phyloP scores from a whole-genome alignment of 2,329 filamentous ascomycete species.

The Fusarium oxysporum region DNA sequence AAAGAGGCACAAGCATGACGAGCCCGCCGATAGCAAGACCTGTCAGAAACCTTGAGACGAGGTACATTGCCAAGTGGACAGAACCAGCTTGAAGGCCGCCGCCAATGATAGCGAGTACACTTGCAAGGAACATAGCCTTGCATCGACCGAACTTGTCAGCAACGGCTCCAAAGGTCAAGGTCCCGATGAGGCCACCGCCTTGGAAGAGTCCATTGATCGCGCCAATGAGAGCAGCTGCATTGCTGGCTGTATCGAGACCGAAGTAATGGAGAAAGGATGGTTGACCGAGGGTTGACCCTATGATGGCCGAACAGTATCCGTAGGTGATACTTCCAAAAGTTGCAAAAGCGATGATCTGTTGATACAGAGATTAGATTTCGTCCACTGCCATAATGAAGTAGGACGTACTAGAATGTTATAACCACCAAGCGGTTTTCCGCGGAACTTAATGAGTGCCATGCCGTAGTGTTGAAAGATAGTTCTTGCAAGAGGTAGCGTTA shows the following conservation, averaged over 20 bases:
- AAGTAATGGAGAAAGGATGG: conserved; percentile 1
- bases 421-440: neutral
- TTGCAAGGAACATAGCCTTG: neutral
- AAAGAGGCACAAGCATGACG: neutral
- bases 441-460: neutral
- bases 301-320: conserved; percentile 1
- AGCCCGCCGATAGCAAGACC: neutral
- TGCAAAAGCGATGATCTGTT: neutral
- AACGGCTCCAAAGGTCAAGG: neutral
- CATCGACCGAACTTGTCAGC: neutral
- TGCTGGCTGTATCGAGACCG: neutral
- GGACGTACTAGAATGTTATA: neutral
- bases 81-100: neutral
- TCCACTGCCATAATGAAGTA: no score
- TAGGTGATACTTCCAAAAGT: conserved; percentile 4
- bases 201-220: neutral
- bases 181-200: neutral
- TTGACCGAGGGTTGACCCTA: neutral
- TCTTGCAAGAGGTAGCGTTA: neutral
- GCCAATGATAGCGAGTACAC: neutral
- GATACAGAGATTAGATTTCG: neutral
- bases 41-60: neutral
- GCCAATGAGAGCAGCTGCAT: neutral
- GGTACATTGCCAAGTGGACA: neutral
- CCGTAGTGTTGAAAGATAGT: rapidly evolving